Evolutionary conservation across 2,329 filamentous ascomycete species (phyloP).

Genomic region (Ophiosphaerella narmari): DNA sequence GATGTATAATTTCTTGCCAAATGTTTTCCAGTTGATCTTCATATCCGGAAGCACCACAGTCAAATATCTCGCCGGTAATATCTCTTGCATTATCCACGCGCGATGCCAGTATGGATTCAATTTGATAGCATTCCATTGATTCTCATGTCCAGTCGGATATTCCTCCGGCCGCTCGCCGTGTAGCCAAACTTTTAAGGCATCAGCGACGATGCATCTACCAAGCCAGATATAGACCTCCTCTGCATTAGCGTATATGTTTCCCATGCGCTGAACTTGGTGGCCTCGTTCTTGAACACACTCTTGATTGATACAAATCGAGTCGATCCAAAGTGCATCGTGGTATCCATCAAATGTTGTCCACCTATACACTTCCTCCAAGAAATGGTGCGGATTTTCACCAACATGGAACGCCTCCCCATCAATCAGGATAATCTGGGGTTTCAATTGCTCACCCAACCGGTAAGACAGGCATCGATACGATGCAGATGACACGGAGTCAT

Average conservation of each 20-base stretch:
- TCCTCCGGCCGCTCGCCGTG: no score
- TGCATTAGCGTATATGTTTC: slow-evolving; percentile 5
- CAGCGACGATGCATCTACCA: not conserved
- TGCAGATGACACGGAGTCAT: not conserved
- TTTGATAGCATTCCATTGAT: not conserved
- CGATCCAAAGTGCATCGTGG: slow-evolving; percentile 9
- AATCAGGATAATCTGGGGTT: not conserved
- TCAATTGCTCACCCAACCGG: not conserved
- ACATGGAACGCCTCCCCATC: not conserved
- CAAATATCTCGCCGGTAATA: not conserved
- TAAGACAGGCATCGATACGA: slow-evolving; percentile 6
- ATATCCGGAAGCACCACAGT: not conserved
- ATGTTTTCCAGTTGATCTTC: not conserved
- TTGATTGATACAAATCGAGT: slow-evolving; percentile 16
- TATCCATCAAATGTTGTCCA: not conserved
- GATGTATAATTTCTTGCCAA: not conserved
- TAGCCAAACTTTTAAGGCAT: not conserved
- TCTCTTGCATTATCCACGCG: slow-evolving; percentile 5
- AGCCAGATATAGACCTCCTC: slow-evolving; percentile 9
- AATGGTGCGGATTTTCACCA: not conserved
- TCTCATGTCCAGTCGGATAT: not conserved
- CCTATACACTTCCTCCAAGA: not conserved
- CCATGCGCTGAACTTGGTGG: slow-evolving; percentile 12
- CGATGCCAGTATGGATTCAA: slow-evolving; percentile 3
- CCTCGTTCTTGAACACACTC: slow-evolving; percentile 4